Evolutionary conservation across 106 monocot species (phyloP).

Genomic region (Xerophyta viscosa): DNA sequence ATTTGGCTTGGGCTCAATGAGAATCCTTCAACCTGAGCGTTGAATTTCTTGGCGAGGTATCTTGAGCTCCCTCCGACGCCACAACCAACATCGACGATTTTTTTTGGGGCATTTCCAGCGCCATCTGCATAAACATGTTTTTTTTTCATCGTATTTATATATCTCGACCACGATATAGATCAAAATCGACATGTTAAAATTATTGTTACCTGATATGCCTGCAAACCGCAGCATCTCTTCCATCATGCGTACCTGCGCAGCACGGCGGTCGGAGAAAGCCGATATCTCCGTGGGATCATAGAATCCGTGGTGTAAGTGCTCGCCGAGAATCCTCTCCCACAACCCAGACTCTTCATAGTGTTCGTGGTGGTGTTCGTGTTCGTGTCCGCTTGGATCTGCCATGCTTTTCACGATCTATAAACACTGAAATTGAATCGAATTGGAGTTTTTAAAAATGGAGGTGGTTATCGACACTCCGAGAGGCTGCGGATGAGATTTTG

Average conservation of each 20-base stretch:
- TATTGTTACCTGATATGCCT: background rate
- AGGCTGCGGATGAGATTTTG: no score
- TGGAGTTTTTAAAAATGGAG: no score
- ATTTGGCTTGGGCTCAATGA: conserved; percentile 83
- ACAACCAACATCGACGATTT: background rate
- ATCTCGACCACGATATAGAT: no score
- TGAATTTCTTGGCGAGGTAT: conserved; percentile 39
- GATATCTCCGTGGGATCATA: conserved; percentile 30
- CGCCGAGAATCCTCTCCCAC: conserved; percentile 86
- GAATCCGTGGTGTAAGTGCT: conserved; percentile 94
- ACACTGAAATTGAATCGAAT: no score
- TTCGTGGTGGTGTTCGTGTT: no score
- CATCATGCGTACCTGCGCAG: conserved; percentile 22
- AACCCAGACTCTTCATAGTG: conserved; percentile 80
- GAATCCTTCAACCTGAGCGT: conserved; percentile 51
- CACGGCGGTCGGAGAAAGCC: conserved; percentile 33
- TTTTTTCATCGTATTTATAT: no score
- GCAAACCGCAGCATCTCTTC: background rate
- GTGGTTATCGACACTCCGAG: no score
- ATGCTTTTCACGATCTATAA: no score
- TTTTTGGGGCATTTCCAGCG: background rate
- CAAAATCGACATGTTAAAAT: no score
- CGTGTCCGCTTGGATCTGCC: no score
- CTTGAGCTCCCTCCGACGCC: background rate
- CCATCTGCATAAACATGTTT: no score